Evolutionary conservation across 2,329 filamentous ascomycete genomes (phyloP).

Genomic region (Diaporthe aspalathi): DNA sequence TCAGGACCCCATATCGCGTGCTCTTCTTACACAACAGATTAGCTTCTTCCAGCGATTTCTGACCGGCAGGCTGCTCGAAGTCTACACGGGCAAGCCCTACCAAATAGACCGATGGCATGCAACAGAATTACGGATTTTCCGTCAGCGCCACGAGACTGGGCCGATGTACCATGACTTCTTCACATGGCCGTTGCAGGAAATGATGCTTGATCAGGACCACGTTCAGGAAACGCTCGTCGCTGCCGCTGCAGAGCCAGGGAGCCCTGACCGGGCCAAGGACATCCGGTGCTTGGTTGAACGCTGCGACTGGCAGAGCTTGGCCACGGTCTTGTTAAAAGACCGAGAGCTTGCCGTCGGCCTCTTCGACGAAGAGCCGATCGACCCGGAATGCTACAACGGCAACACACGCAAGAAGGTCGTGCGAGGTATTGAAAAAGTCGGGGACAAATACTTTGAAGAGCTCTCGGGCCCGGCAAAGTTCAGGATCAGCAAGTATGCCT

Average conservation of each 20-base stretch:
- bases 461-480: not conserved
- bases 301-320: slow-evolving; percentile 1
- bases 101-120: not conserved
- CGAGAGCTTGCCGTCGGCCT: not conserved
- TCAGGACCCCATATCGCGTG: not conserved
- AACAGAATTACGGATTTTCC: not conserved
- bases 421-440: not conserved
- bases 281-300: not conserved
- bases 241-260: not conserved
- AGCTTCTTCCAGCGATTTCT: not conserved
- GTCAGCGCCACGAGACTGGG: not conserved
- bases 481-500: not conserved
- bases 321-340: not conserved
- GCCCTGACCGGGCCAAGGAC: not conserved
- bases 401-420: not conserved
- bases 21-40: not conserved
- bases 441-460: not conserved
- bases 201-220: not conserved
- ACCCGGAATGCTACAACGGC: not conserved
- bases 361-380: not conserved
- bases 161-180: not conserved
- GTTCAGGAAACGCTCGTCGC: not conserved
- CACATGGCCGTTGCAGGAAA: not conserved
- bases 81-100: not conserved
- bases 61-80: not conserved